A percentile compares a stretch with the other conserved stretches of the same genome.
phyloP scores from a whole-genome alignment of 257 asterid genomes.

The Ballota nigra region DNA sequence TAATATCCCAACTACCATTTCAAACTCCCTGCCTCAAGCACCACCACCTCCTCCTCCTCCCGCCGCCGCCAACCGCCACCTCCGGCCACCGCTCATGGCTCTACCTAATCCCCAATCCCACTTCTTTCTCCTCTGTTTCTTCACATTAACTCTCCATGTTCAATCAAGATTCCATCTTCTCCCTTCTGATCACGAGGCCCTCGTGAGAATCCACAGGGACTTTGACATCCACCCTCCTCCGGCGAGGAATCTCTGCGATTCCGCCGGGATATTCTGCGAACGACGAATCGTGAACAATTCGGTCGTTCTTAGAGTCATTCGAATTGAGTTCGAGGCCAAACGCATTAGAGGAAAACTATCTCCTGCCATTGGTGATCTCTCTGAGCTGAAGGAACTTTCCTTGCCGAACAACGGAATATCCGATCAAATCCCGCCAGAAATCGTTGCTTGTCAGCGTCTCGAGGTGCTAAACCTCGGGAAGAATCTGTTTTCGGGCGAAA shows the following conservation, averaged over 20 bases:
- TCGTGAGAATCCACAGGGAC: constrained; percentile 41
- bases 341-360: constrained; percentile 54
- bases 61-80: neutral
- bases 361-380: constrained; percentile 64
- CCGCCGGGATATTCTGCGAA: constrained; percentile 65
- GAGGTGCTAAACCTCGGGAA: constrained; percentile 57
- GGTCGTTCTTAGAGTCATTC: constrained; percentile 51
- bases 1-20: constrained; percentile 17
- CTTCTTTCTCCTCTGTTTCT: constrained; percentile 37
- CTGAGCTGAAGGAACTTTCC: constrained; percentile 72
- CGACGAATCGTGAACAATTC: constrained; percentile 38
- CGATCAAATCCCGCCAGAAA: constrained; percentile 62
- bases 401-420: constrained; percentile 50
- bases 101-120: constrained; percentile 26
- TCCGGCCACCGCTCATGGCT: constrained; percentile 35
- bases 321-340: constrained; percentile 47
- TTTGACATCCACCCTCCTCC: constrained; percentile 40
- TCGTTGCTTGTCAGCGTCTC: constrained; percentile 49
- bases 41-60: constrained; percentile 8
- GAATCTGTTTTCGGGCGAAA: constrained; percentile 55
- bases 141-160: constrained; percentile 38
- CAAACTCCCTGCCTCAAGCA: constrained; percentile 20
- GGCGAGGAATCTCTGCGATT: constrained; percentile 42
- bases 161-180: constrained; percentile 51
- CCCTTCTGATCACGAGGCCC: constrained; percentile 55